These are phyloP conservation scores for Monosporascus sp. DNA, from an alignment of 2,329 filamentous ascomycete genomes.

Conservation along the genomic window DNA sequence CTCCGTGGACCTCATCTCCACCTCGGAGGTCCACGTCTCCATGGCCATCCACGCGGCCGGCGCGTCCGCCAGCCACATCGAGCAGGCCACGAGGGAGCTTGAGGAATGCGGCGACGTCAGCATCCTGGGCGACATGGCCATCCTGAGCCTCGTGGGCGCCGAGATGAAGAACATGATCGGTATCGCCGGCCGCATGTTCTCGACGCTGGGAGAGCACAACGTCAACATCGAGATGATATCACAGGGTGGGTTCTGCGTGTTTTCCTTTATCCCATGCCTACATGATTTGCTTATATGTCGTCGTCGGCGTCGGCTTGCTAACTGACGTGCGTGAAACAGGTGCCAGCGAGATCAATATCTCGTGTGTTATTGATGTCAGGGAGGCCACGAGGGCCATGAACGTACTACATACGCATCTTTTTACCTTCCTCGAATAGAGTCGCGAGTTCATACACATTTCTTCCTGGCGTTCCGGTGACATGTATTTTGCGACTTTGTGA, in stretches of 20 bases:
- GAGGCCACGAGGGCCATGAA: constrained; percentile 93
- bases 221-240: constrained; percentile 99
- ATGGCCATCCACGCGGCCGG: constrained; percentile 89
- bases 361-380: constrained; percentile 87
- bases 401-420: constrained; percentile 92
- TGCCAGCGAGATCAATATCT: constrained; percentile 98
- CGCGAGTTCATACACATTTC: background rate
- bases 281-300: background rate
- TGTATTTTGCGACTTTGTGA: background rate
- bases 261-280: background rate
- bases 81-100: constrained; percentile 66
- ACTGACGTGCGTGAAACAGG: constrained; percentile 43
- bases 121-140: constrained; percentile 87
- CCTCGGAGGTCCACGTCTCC: constrained; percentile 92
- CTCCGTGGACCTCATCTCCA: constrained; percentile 94
- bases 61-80: constrained; percentile 54
- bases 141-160: constrained; percentile 86
- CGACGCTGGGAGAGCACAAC: constrained; percentile 83
- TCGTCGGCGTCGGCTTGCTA: background rate
- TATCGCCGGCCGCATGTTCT: constrained; percentile 91
- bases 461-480: background rate
- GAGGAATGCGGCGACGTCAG: constrained; percentile 83
- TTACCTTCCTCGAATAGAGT: constrained; percentile 79
- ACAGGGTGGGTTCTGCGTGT: constrained; percentile 59
- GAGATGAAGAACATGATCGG: constrained; percentile 98